Evolutionary conservation across 1,284 basidiomycete genomes (phyloP).

Genomic region (Marasmius fiardii): DNA sequence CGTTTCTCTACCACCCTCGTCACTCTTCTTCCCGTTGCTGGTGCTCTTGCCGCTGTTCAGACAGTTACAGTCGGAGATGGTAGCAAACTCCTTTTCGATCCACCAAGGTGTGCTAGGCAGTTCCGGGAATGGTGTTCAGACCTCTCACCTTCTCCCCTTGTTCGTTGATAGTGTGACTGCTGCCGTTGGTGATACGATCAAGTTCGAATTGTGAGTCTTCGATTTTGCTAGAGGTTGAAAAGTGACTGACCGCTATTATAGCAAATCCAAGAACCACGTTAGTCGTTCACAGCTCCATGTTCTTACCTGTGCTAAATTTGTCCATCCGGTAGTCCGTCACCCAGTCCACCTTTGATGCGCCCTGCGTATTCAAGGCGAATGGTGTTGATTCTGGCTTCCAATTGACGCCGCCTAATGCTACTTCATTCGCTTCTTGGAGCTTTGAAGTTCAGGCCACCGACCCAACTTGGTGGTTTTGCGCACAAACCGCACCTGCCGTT

Average conservation of each 20-base stretch:
- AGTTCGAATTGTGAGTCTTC: conserved; percentile 46
- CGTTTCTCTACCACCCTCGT: conserved; percentile 43
- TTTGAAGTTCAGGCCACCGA: conserved; percentile 21
- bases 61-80: conserved; percentile 46
- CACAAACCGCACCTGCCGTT: conserved; percentile 31
- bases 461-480: conserved; percentile 54
- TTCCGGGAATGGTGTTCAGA: conserved; percentile 16
- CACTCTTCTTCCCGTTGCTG: conserved; percentile 38
- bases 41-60: conserved; percentile 32
- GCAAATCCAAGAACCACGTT: conserved; percentile 38
- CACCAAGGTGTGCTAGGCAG: conserved; percentile 20
- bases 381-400: conserved; percentile 48
- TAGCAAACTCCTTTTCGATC: conserved; percentile 30
- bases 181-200: conserved; percentile 45
- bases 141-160: conserved; percentile 2
- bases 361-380: conserved; percentile 27
- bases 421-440: conserved; percentile 31
- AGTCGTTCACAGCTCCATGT: conserved; percentile 12
- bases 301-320: neutral
- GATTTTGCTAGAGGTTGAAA: neutral
- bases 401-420: conserved; percentile 23
- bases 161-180: conserved; percentile 46
- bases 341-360: conserved; percentile 54
- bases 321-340: conserved; percentile 41
- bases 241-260: conserved; percentile 14